These are phyloP conservation scores for Trichosporon inkin DNA, from an alignment of 1,284 basidiomycete species.

Conservation along the genomic window DNA sequence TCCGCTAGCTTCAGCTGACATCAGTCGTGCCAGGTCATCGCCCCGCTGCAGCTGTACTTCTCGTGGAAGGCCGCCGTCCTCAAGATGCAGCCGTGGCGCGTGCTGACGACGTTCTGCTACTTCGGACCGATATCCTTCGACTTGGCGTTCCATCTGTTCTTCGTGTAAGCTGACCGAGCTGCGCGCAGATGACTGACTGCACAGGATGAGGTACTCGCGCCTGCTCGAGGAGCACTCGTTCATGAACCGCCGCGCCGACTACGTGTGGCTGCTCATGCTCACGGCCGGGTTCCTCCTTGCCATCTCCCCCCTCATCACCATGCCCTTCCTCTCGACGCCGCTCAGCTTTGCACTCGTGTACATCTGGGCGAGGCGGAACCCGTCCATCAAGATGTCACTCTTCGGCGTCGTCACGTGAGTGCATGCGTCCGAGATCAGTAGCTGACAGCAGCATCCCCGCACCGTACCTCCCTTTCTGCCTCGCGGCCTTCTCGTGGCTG, in stretches of 20 bases:
- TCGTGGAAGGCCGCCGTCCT: conserved; percentile 76
- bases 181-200: conserved; percentile 7
- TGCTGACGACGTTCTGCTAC: conserved; percentile 88
- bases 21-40: conserved; percentile 86
- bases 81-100: conserved; percentile 81
- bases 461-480: conserved; percentile 86
- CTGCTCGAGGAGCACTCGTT: conserved; percentile 96
- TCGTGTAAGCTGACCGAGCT: conserved; percentile 75
- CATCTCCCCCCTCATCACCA: conserved; percentile 77
- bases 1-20: background rate
- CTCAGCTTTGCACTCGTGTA: conserved; percentile 92
- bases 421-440: background rate
- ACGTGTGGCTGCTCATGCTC: conserved; percentile 82
- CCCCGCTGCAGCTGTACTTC: conserved; percentile 86
- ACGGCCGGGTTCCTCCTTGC: conserved; percentile 73
- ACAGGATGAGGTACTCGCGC: conserved; percentile 88
- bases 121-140: conserved; percentile 92
- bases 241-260: conserved; percentile 82
- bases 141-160: conserved; percentile 94
- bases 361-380: conserved; percentile 91
- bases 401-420: conserved; percentile 78
- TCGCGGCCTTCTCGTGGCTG: conserved; percentile 83
- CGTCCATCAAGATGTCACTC: conserved; percentile 86
- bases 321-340: conserved; percentile 63
- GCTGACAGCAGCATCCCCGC: conserved; percentile 65